Evolutionary conservation across 495 filamentous ascomycete species (phyloP).

Genomic region (Neurospora africana): DNA sequence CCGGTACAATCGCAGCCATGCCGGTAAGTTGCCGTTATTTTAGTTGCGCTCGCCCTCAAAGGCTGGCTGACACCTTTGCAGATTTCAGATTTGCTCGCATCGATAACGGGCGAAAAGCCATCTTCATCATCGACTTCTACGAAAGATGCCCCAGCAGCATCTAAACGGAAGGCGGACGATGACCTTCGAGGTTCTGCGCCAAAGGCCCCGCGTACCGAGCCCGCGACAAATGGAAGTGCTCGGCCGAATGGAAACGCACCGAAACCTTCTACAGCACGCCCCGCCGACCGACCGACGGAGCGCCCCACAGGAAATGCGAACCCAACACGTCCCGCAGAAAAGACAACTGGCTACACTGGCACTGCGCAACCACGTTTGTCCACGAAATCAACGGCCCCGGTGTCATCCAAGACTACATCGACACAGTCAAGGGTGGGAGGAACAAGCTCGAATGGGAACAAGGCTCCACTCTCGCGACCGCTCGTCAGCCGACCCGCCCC

Average conservation of each 20-base stretch:
- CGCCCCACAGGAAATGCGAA: conserved; percentile 3
- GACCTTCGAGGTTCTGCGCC: conserved; percentile 20
- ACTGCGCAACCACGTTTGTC: not conserved
- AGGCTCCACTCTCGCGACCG: conserved; percentile 11
- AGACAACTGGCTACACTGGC: conserved; percentile 8
- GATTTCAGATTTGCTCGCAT: conserved; percentile 46
- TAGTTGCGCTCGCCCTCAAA: not conserved
- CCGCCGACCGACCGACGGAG: not conserved
- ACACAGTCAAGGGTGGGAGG: not conserved
- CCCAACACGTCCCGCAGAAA: not conserved
- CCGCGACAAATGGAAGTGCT: conserved; percentile 5
- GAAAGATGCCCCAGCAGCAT: conserved; percentile 11
- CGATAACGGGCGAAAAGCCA: conserved; percentile 41
- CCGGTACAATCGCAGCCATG: conserved; percentile 12
- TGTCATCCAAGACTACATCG: not conserved
- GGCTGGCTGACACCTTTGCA: conserved; percentile 13
- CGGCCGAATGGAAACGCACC: conserved; percentile 8
- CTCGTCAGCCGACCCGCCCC: conserved; percentile 8
- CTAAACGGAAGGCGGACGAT: conserved; percentile 45
- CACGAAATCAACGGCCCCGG: not conserved
- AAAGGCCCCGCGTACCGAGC: conserved; percentile 23
- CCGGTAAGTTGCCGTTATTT: conserved; percentile 12
- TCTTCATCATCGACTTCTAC: conserved; percentile 21
- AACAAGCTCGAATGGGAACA: conserved; percentile 4
- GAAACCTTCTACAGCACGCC: conserved; percentile 4